Percentiles rank a stretch among this genome's conserved stretches.
phyloP scores from a whole-genome alignment of 345 rosid genomes.

The Streptanthus diversifolius region DNA sequence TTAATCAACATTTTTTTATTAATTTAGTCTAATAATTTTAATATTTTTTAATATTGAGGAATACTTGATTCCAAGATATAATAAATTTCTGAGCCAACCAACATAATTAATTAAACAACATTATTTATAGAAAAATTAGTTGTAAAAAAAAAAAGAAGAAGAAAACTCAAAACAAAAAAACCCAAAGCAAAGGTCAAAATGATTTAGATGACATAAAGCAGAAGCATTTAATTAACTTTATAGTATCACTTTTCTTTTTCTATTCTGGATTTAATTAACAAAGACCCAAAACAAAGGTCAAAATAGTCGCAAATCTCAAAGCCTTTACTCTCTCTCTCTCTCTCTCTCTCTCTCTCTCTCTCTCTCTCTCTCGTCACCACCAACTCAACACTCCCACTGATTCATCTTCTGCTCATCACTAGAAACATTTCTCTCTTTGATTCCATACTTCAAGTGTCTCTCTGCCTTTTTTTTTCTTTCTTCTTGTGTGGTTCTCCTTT shows the following conservation, averaged over 20 bases:
- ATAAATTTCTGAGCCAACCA: no score
- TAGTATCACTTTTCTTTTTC: conserved; percentile 10
- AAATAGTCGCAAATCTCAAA: conserved; percentile 35
- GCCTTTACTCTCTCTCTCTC: conserved; percentile 8
- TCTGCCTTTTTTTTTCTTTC: background rate
- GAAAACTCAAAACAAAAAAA: no score
- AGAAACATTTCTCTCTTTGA: background rate
- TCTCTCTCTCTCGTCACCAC: conserved; percentile 15
- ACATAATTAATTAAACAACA: no score
- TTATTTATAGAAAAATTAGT: no score
- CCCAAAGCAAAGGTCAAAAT: conserved; percentile 19
- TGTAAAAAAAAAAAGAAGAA: no score
- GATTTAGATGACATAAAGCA: conserved; percentile 21
- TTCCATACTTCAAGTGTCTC: background rate
- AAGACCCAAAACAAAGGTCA: conserved; percentile 39
- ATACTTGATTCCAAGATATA: no score
- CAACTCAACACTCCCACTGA: conserved; percentile 22
- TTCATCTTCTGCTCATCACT: conserved; percentile 1
- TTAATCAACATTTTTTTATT: no score
- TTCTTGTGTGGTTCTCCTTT: conserved; percentile 13
- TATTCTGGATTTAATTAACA: conserved; percentile 9
- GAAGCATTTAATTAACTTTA: conserved; percentile 30
- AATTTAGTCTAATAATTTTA: no score
- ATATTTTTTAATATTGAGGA: no score
- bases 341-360: conserved; percentile 17